Base-by-base conservation (phyloP, 306 rosid genomes). In the Gillenia trifoliata region DNA sequence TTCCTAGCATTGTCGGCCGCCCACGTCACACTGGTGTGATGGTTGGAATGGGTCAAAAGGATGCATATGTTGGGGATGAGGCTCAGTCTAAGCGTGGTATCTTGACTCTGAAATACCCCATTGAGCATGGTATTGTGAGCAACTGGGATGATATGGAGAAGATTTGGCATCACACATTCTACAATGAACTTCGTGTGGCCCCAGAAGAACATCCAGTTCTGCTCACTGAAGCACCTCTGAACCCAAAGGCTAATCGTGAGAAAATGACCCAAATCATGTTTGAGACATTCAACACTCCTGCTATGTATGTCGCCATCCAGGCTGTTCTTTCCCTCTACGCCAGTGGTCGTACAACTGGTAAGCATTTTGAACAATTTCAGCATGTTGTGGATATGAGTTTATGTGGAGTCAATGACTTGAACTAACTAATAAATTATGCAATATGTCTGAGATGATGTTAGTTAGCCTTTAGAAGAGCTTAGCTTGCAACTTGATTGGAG, bases 111-210 rank as follows among this genome's bases (percentile, higher is more conserved):
- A 92, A 92, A 57, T 92, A 92, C 78, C 97, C 97, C 55, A 92
- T 92, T 54, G 97, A 92, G 83, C 97, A 92, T 70, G 97, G 97
- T 64, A 92, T 92, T 69, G 97, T 90, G 80, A 92, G 83, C 77
- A 92, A 92, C 77, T 92, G 97, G 97, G 97, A 92, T 84, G 97
- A 92, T 75, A 92, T 92, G 97, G 97, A 92, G 83, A 88, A 91
- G 80, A 91, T 91, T 40, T 91, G 97, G 97, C 97, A 91, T 76
- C 97, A 91, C 80, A 91, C 97, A 29, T 91, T 91, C 86, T 91
- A 89, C 85, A 91, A 91, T 72, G 97, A 91, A 71, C 89, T 91
- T 70, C 93, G 97, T 75, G 96, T 88, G 63, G 93, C 93, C 29
- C 97, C 97, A 0, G 96, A 92, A 78, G 97, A 92, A 75, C 96